These are phyloP conservation scores for Phaffia tasmanica DNA, from an alignment of 768 basidiomycete genomes.

Conservation along the genomic window DNA sequence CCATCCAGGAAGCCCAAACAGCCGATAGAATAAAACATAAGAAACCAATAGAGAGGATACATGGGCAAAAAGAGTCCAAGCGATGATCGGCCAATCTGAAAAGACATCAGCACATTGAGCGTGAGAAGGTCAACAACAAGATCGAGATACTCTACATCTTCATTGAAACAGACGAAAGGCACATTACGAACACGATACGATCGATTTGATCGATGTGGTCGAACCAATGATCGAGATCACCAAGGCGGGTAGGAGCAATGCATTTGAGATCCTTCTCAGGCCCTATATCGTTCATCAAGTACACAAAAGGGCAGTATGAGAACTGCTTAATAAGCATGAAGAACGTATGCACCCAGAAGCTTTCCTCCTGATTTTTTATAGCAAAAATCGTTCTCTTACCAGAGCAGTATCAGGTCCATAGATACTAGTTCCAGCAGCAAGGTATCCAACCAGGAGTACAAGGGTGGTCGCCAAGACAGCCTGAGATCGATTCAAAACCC, in stretches of 20 bases:
- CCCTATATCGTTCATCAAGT: not conserved
- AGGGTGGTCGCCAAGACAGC: slow-evolving; percentile 14
- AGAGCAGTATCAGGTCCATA: slow-evolving; percentile 17
- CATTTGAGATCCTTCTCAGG: slow-evolving; percentile 10
- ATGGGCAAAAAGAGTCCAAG: slow-evolving; percentile 14
- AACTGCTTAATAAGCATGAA: too few relatives aligned
- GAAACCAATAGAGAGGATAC: slow-evolving; percentile 11
- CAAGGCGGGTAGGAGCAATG: slow-evolving; percentile 14
- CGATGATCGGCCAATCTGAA: slow-evolving; percentile 24
- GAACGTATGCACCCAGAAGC: too few relatives aligned
- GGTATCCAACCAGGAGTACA: slow-evolving; percentile 21
- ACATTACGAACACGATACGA: slow-evolving; percentile 10
- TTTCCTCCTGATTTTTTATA: not conserved
- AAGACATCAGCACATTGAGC: not conserved
- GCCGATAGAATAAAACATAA: slow-evolving; percentile 18
- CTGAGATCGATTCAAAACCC: not conserved
- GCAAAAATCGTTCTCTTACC: slow-evolving; percentile 1
- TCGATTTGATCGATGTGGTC: not conserved
- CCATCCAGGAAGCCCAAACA: slow-evolving; percentile 20
- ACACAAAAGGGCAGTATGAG: too few relatives aligned
- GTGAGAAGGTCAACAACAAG: not conserved
- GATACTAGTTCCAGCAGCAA: slow-evolving; percentile 10
- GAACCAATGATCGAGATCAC: slow-evolving; percentile 16
- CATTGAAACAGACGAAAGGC: not conserved
- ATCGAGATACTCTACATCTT: not conserved